phyloP scores from a whole-genome alignment of 1,284 basidiomycete species.

The Neotropicomus parvogracilis region DNA sequence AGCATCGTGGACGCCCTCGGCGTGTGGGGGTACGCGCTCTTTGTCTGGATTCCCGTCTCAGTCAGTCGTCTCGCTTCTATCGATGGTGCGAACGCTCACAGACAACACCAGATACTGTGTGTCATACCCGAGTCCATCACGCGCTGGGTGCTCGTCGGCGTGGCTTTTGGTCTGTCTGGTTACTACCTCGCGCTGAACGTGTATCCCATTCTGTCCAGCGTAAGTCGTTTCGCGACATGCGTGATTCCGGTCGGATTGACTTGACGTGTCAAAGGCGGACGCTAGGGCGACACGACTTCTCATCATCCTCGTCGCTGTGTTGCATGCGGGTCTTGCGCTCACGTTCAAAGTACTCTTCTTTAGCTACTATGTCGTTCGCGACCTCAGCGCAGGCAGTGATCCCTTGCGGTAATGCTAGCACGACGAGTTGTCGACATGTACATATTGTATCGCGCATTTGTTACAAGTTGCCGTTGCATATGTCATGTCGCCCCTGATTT shows the following conservation, averaged over 20 bases:
- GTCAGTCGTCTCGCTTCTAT: constrained; percentile 40
- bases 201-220: constrained; percentile 84
- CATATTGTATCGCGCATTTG: no score
- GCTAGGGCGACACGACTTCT: constrained; percentile 79
- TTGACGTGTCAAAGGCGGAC: constrained; percentile 54
- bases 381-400: constrained; percentile 41
- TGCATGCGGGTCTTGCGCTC: constrained; percentile 75
- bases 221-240: constrained; percentile 39
- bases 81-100: background rate
- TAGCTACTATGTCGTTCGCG: constrained; percentile 67
- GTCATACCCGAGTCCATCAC: constrained; percentile 76
- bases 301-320: constrained; percentile 63
- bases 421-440: background rate
- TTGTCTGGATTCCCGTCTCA: constrained; percentile 76
- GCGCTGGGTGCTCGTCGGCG: constrained; percentile 73
- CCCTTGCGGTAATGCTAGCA: constrained; percentile 21
- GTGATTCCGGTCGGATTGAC: constrained; percentile 5
- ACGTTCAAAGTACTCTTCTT: constrained; percentile 88
- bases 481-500: background rate
- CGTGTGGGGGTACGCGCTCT: constrained; percentile 73
- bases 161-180: constrained; percentile 73
- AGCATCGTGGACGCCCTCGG: constrained; percentile 75
- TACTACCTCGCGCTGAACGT: constrained; percentile 83
- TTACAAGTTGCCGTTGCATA: no score
- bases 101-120: constrained; percentile 62